Percentiles rank a stretch among this genome's conserved stretches.
Evolutionary conservation across 805 yeast genomes (phyloP).

Genomic region (Yarrowia porcina): DNA sequence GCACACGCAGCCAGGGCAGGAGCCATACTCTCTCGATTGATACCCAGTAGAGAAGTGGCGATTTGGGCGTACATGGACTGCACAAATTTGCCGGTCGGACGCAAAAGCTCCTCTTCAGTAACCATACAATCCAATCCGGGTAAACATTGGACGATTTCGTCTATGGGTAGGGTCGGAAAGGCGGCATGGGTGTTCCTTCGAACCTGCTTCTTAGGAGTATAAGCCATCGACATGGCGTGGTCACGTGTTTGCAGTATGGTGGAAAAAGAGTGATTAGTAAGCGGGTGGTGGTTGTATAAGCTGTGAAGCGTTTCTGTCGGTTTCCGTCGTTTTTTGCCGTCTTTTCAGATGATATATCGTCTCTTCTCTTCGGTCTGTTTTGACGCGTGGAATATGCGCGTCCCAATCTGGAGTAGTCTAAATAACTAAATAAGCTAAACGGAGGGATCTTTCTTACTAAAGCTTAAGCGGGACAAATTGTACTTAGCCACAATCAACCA

Average conservation of each 20-base stretch:
- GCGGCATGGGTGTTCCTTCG: slow-evolving; percentile 11
- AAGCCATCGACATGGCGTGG: slow-evolving; percentile 10
- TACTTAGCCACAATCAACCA: slow-evolving; percentile 6
- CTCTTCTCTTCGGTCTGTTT: neutral
- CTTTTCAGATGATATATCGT: no score
- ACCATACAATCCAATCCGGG: slow-evolving; percentile 14
- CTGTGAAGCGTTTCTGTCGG: no score
- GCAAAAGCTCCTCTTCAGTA: neutral
- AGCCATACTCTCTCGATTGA: slow-evolving; percentile 21
- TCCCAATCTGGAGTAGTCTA: neutral
- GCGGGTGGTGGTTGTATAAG: no score
- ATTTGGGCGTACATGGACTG: slow-evolving; percentile 23
- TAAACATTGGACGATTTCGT: slow-evolving; percentile 12
- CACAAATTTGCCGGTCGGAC: slow-evolving; percentile 5
- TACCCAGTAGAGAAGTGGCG: neutral
- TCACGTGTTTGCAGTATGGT: neutral
- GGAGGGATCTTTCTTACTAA: neutral
- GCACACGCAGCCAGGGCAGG: slow-evolving; percentile 15
- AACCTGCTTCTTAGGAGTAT: slow-evolving; percentile 5
- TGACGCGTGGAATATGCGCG: slow-evolving; percentile 17
- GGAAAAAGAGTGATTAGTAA: neutral
- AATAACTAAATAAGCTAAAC: neutral
- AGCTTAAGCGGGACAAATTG: neutral
- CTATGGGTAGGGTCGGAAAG: slow-evolving; percentile 15
- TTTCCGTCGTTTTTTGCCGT: no score